Evolutionary conservation across 257 asterid species (phyloP).

Genomic region (Jasminum sambac): DNA sequence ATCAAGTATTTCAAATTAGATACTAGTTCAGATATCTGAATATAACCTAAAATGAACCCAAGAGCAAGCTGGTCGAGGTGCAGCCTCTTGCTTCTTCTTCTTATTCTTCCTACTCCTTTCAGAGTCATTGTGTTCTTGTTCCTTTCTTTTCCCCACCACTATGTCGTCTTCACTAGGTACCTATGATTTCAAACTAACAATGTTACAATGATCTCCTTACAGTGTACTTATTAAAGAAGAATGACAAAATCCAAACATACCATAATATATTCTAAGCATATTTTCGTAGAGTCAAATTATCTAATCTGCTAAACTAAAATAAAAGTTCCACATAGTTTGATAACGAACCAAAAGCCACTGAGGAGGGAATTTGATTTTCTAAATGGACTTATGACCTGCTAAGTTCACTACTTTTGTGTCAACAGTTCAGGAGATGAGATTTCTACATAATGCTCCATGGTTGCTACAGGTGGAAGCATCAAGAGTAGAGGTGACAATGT

Average conservation of each 20-base stretch:
- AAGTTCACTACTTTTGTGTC: neutral
- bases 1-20: neutral
- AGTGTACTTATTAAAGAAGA: conserved; percentile 9
- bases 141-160: conserved; percentile 55
- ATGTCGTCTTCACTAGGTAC: conserved; percentile 58
- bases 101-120: conserved; percentile 75
- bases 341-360: neutral
- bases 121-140: conserved; percentile 57
- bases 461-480: neutral
- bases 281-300: neutral
- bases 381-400: neutral
- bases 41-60: conserved; percentile 97
- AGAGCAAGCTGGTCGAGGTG: conserved; percentile 94
- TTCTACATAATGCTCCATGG: neutral
- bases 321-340: neutral
- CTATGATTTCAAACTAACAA: conserved; percentile 35
- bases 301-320: neutral
- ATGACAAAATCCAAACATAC: conserved; percentile 11
- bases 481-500: neutral
- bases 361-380: neutral
- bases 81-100: conserved; percentile 71
- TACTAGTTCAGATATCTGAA: conserved; percentile 17
- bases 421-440: neutral
- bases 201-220: conserved; percentile 23
- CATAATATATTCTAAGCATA: neutral